phyloP scores from a whole-genome alignment of 371 early-diverging fungal genomes.

The Mortierella sp. region DNA sequence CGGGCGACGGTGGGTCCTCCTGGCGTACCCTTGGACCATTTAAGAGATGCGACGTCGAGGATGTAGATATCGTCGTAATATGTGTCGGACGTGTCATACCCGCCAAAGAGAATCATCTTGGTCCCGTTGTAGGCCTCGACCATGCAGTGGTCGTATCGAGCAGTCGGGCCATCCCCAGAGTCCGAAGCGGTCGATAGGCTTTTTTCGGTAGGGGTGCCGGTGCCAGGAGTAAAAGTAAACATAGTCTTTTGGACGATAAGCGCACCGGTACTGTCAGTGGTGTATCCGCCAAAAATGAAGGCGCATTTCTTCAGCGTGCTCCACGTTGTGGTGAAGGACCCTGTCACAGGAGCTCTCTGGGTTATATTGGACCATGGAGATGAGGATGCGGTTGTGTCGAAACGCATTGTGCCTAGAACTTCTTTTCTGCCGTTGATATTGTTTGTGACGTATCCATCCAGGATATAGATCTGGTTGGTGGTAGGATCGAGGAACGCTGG shows the following conservation, averaged over 20 bases:
- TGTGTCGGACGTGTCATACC: not conserved
- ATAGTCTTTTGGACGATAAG: not conserved
- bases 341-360: not conserved
- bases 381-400: not conserved
- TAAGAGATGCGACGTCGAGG: conserved; percentile 24
- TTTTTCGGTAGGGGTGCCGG: too few species aligned
- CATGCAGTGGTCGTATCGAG: conserved; percentile 5
- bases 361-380: not conserved
- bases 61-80: conserved; percentile 20
- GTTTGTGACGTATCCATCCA: not conserved
- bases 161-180: not conserved
- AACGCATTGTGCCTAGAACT: not conserved
- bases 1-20: conserved; percentile 15
- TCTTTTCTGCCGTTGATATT: too few species aligned
- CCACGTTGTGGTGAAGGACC: not conserved
- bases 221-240: not conserved
- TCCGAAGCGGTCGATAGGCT: not conserved
- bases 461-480: not conserved
- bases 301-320: not conserved
- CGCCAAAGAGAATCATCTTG: conserved; percentile 37
- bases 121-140: conserved; percentile 20
- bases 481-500: not conserved
- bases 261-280: not conserved
- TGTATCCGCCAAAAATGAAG: not conserved
- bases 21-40: conserved; percentile 23